phyloP scores from a whole-genome alignment of 257 asterid genomes.

The Solanum tarapatanum region DNA sequence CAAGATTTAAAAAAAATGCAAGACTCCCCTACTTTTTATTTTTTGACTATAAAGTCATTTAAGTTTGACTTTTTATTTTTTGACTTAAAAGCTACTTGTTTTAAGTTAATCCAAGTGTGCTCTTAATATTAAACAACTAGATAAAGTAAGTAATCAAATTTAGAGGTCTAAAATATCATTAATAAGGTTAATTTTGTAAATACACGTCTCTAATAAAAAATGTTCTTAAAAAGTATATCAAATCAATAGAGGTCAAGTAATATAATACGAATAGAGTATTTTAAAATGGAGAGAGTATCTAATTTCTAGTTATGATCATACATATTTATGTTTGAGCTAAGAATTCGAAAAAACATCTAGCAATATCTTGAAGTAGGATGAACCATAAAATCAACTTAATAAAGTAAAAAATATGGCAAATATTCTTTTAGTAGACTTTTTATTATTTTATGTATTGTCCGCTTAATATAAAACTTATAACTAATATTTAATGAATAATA shows the following conservation, averaged over 20 bases:
- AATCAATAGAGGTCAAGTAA: too few relatives aligned
- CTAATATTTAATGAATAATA: too few relatives aligned
- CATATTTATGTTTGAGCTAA: background rate
- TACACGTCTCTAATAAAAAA: too few relatives aligned
- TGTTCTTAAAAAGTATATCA: too few relatives aligned
- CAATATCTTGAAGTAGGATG: background rate
- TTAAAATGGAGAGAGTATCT: background rate
- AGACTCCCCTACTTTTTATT: background rate
- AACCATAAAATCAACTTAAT: background rate
- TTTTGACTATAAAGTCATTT: too few relatives aligned
- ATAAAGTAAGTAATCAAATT: background rate
- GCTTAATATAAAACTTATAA: background rate
- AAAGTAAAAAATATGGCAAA: background rate
- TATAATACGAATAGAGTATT: too few relatives aligned
- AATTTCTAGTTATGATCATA: background rate
- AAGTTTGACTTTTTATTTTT: background rate
- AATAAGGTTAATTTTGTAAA: background rate
- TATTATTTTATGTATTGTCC: background rate
- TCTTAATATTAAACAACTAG: background rate
- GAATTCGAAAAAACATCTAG: background rate
- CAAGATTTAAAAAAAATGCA: too few relatives aligned
- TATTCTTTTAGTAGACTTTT: background rate
- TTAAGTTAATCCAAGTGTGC: background rate
- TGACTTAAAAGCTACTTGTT: too few relatives aligned
- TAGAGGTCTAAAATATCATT: background rate